Conservation (phyloP, 768 basidiomycete species). For the Leccinellum luteum region DNA sequence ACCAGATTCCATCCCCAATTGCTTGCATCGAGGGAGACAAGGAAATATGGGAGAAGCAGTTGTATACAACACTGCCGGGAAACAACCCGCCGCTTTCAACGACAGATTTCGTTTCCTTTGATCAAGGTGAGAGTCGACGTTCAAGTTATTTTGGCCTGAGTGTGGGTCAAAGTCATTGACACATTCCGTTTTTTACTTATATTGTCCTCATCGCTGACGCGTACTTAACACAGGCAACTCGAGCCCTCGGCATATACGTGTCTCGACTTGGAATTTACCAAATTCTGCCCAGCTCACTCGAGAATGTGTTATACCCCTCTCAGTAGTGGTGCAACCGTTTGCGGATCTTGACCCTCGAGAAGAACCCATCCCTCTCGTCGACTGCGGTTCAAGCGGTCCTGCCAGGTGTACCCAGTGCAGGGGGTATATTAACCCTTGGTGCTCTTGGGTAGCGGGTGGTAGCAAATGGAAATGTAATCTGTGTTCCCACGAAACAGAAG, state of each 20-base stretch:
- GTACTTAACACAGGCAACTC: constrained; percentile 63
- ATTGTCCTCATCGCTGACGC: constrained; percentile 13
- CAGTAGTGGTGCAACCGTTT: constrained; percentile 87
- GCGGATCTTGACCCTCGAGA: constrained; percentile 76
- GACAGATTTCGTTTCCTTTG: constrained; percentile 84
- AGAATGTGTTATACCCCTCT: constrained; percentile 83
- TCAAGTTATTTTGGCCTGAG: background rate
- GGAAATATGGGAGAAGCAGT: constrained; percentile 68
- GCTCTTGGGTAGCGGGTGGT: constrained; percentile 78
- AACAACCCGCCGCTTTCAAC: constrained; percentile 79
- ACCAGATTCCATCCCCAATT: constrained; percentile 89
- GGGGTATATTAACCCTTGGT: constrained; percentile 95
- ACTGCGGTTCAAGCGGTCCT: constrained; percentile 70
- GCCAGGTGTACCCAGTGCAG: constrained; percentile 82
- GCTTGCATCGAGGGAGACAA: constrained; percentile 78
- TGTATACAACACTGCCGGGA: constrained; percentile 61
- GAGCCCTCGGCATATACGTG: constrained; percentile 84
- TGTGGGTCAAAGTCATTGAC: background rate
- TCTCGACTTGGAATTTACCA: constrained; percentile 90
- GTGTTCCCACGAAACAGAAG: constrained; percentile 79
- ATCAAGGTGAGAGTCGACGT: constrained; percentile 62
- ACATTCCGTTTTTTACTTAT: background rate
- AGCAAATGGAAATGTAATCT: constrained; percentile 90
- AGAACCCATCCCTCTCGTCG: constrained; percentile 76
- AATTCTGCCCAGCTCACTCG: constrained; percentile 72